Conservation (phyloP, 2,329 filamentous ascomycete species). For the Rhynchosporium agropyri region DNA sequence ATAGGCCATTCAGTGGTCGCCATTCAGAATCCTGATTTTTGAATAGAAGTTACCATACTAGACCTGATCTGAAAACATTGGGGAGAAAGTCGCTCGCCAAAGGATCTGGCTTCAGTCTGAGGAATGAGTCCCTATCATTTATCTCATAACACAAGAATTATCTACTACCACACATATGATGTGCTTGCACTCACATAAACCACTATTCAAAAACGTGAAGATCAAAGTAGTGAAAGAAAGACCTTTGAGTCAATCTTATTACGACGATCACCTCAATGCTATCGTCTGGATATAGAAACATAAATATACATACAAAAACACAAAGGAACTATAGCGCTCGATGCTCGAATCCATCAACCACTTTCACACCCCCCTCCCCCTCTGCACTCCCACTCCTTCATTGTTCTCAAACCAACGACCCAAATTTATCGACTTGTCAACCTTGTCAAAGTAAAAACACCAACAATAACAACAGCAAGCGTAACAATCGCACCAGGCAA, state of each 20-base stretch:
- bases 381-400: background rate
- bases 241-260: conserved; percentile 15
- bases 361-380: too few relatives aligned
- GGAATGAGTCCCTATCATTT: too few relatives aligned
- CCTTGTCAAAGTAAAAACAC: conserved; percentile 86
- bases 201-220: background rate
- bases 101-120: too few relatives aligned
- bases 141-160: too few relatives aligned
- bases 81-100: too few relatives aligned
- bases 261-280: conserved; percentile 16
- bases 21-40: too few relatives aligned
- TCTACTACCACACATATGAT: too few relatives aligned
- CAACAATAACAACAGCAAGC: conserved; percentile 90
- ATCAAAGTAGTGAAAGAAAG: background rate
- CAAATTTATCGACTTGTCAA: conserved; percentile 51
- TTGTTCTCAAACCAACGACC: background rate
- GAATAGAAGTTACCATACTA: too few relatives aligned
- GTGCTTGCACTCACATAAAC: too few relatives aligned
- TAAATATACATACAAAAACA: conserved; percentile 15
- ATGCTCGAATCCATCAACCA: conserved; percentile 20
- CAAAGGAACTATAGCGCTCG: conserved; percentile 3
- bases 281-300: conserved; percentile 20
- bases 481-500: conserved; percentile 93
- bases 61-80: too few relatives aligned
- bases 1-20: too few relatives aligned